Evolutionary conservation across 2,329 filamentous ascomycete species (phyloP).

Genomic region (Trichoderma citrinoviride): DNA sequence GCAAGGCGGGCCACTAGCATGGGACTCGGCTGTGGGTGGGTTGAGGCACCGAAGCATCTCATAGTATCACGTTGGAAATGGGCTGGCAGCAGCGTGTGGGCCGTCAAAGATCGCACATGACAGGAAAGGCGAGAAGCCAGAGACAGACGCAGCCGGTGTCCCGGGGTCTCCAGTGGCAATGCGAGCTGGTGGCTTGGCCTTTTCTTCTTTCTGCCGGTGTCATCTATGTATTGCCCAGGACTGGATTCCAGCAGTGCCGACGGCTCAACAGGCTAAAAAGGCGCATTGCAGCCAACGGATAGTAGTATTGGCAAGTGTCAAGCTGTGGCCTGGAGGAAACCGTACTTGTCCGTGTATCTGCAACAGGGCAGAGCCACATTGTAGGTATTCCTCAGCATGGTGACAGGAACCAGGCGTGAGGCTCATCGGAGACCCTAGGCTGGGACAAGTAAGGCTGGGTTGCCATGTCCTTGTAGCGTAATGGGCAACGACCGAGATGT

Average conservation of each 20-base stretch:
- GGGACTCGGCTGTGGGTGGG: background rate
- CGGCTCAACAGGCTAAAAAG: slow-evolving; percentile 1
- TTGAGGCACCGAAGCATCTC: slow-evolving; percentile 5
- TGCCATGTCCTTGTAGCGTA: background rate
- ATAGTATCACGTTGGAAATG: background rate
- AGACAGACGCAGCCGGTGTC: background rate
- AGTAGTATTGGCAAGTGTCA: background rate
- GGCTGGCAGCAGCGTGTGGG: slow-evolving; percentile 12
- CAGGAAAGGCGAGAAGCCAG: background rate
- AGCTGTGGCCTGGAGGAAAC: background rate
- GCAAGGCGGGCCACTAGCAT: background rate
- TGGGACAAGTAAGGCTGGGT: background rate
- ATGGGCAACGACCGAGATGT: background rate
- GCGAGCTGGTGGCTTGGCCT: background rate
- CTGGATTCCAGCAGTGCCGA: background rate
- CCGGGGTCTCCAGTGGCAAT: slow-evolving; percentile 7
- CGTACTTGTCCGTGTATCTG: background rate
- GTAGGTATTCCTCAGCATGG: background rate
- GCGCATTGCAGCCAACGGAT: background rate
- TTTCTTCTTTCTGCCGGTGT: background rate
- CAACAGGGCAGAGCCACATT: background rate
- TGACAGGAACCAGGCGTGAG: background rate
- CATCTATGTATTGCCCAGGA: background rate
- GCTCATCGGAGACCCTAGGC: background rate
- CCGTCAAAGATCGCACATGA: slow-evolving; percentile 6